Base-by-base conservation (phyloP, 179 eudicot genomes). In the Patellifolia procumbens region DNA sequence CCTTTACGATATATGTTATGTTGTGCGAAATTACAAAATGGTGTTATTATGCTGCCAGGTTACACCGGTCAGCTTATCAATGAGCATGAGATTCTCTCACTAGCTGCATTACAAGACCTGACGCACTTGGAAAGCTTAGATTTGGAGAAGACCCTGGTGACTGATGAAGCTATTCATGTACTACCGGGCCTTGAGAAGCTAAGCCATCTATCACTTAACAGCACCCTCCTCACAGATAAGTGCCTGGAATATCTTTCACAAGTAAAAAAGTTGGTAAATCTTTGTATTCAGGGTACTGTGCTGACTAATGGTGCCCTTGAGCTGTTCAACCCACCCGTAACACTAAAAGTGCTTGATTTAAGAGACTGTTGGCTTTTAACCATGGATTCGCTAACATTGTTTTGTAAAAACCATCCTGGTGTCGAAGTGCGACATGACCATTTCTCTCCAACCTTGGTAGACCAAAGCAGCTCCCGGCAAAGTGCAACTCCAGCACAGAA, bases 361-460 rank as follows among this genome's bases (percentile, higher is more conserved):
- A 83, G 80, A 66, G 93, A 88, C 48, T 90, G 93, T 78, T 94
- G 97, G 98, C 94, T 94, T 49, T 82, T 94, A 72, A 89, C 97
- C 8, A 45, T 76, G 79, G 91, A 91, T 59, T 86, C 76, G 79
- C 76, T 94, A 56, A 45, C 43, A 52, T 74, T 61, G 59, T 92
- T 88, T 70, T 77, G 84, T 74, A 69, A 76, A 34, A 85, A 79
- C 42, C 78, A 92, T 75, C 91, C 93, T 46, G 70, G 80, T 35
- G 78, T 94, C 52, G 82, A 78, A 80, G 87, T 92, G 68, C 86
- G 73, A 75, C 97, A 92, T 73, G 97, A 91, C 70, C 82, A 75
- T 48, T 58, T 86, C 43, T 37, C 26, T 29, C 1, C 24, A 63
- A 65, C 80, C 51, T 68, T 74, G 10, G 71, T 34, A 22, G 84